Evolutionary conservation across 2,329 filamentous ascomycete genomes (phyloP), one percentile per base, ranked within the genome.

Genomic region (Colletotrichum paranaense): DNA sequence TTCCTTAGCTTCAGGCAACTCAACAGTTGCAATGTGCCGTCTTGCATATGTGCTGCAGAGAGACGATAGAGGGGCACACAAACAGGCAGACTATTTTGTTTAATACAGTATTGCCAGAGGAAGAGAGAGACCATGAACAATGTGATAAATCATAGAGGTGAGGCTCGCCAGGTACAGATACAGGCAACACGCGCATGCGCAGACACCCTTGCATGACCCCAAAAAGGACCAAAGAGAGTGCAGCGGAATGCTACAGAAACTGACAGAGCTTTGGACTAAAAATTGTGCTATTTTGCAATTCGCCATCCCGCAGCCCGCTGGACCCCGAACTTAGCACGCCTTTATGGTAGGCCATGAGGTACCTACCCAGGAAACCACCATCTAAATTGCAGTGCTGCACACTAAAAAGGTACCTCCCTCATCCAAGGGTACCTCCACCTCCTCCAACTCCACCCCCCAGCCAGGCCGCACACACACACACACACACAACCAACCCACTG

Each of bases 291-390:
- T 38, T 71, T 73, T 26, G 22, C 70, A 70, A 66, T 71, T 73
- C 60, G 67, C 71, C 67, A 71, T 70, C 46, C 71, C 60, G 46
- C 55, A 60, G 62, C 60, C 71, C 60, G 56, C 60, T 70, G 67
- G 67, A 62, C 71, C 67, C 71, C 62, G 67, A 73, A 35, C 32
- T 35, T 35, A 35, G 32, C 32, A 35, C 32, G 11, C 32, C 32
- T 35, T 12, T 35, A 35, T 12, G 32, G 32, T 35, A 35, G 32
- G 32, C 32, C 9, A 12, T 11, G 9, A 35, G 38, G 38, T 42
- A 42, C 38, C 38, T 42, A 42, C 38, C 6, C 5, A 42, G 14
- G 38, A 42, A 14, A 42, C 5, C 14, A 16, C 38, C 38, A 19
- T 6, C 14, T 19, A 7, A 7, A 42, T 16, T 42, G 38, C 38